Percentiles rank a stretch among this genome's conserved stretches.
phyloP scores from a whole-genome alignment of 2,329 filamentous ascomycete species.

The Aspergillus glaucus region DNA sequence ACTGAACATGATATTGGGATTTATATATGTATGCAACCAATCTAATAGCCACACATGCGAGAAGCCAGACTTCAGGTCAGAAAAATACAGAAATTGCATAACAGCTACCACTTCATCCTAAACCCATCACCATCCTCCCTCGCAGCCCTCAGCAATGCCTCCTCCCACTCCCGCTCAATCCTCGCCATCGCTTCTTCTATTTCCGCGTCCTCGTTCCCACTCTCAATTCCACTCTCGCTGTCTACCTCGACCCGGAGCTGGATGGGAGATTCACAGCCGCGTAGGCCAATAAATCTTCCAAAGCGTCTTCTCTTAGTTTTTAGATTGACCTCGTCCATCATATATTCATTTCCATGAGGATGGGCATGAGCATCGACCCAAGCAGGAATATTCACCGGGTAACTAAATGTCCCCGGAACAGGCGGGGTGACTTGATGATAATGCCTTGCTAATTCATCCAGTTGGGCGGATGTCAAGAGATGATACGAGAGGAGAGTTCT shows the following conservation, averaged over 20 bases:
- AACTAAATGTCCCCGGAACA: slow-evolving; percentile 22
- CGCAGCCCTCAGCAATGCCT: slow-evolving; percentile 18
- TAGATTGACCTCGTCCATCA: slow-evolving; percentile 18
- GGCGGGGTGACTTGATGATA: slow-evolving; percentile 39
- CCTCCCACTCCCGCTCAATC: slow-evolving; percentile 26
- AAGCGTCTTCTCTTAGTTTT: slow-evolving; percentile 36
- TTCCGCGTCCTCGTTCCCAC: slow-evolving; percentile 3
- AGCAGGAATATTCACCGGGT: slow-evolving; percentile 26
- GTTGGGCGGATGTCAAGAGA: slow-evolving; percentile 34
- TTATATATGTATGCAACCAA: background rate
- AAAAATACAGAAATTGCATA: background rate
- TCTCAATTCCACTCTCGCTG: background rate
- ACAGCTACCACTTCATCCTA: background rate
- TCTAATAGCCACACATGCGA: background rate
- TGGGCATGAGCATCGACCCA: slow-evolving; percentile 24
- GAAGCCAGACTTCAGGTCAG: background rate
- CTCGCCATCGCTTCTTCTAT: slow-evolving; percentile 12
- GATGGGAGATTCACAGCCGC: slow-evolving; percentile 28
- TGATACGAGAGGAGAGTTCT: slow-evolving; percentile 32
- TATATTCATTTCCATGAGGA: background rate
- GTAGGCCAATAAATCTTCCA: slow-evolving; percentile 39
- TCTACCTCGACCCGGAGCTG: background rate
- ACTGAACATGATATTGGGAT: slow-evolving; percentile 12
- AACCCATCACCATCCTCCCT: slow-evolving; percentile 14
- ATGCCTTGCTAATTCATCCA: slow-evolving; percentile 36